These are phyloP conservation scores for Camellia lanceoleosa DNA, from an alignment of 148 eudicot species.

Conservation along the genomic window DNA sequence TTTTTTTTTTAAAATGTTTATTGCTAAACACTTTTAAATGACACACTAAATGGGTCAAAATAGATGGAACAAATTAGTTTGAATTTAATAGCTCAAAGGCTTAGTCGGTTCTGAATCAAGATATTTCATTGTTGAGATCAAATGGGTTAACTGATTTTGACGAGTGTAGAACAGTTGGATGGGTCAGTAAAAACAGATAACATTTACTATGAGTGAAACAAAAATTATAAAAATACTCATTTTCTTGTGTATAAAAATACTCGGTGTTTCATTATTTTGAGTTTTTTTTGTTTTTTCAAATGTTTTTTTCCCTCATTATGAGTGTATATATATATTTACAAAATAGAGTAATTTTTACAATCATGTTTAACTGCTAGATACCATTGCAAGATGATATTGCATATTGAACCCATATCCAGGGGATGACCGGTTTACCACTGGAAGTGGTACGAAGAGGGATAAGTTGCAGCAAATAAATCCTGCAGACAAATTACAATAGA, in stretches of 20 bases:
- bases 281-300: no score
- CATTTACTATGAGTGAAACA: background rate
- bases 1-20: no score
- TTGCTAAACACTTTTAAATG: no score
- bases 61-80: background rate
- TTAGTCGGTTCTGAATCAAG: no score
- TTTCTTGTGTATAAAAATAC: no score
- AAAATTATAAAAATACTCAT: no score
- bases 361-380: constrained; percentile 15
- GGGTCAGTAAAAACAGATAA: constrained; percentile 40
- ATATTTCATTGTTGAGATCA: constrained; percentile 51
- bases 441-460: constrained; percentile 49
- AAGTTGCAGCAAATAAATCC: constrained; percentile 72
- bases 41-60: background rate
- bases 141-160: constrained; percentile 70
- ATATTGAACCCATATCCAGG: constrained; percentile 53
- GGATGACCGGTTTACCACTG: constrained; percentile 64
- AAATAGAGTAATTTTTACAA: background rate
- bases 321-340: no score
- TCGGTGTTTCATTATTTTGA: no score
- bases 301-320: no score
- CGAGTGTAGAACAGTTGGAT: constrained; percentile 42
- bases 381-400: constrained; percentile 65
- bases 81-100: background rate
- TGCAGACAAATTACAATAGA: constrained; percentile 22